These are phyloP conservation scores for Helichrysum umbraculigerum DNA, from an alignment of 129 eudicot genomes.

Conservation along the genomic window DNA sequence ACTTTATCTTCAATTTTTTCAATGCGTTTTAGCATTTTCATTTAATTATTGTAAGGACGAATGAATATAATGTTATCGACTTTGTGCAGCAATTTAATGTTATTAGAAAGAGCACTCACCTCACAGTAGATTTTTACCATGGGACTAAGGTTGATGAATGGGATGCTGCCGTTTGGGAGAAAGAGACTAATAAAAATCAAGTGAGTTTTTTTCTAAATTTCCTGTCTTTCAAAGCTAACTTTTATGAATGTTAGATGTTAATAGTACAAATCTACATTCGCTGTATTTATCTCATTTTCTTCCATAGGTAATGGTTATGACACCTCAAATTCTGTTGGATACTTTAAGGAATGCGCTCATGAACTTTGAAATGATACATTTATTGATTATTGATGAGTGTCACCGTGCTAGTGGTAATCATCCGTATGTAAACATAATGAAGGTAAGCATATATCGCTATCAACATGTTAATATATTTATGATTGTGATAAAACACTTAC, in stretches of 20 bases:
- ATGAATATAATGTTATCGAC: neutral
- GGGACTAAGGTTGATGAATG: slow-evolving; percentile 74
- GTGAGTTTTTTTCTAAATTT: slow-evolving; percentile 39
- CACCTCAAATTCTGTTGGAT: slow-evolving; percentile 83
- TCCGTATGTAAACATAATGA: slow-evolving; percentile 72
- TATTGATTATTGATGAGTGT: slow-evolving; percentile 77
- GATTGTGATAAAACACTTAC: neutral
- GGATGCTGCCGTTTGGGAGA: slow-evolving; percentile 59
- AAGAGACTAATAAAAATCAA: slow-evolving; percentile 45
- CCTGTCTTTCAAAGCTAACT: neutral
- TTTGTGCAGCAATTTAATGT: slow-evolving; percentile 59
- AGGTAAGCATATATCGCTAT: slow-evolving; percentile 44
- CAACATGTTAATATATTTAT: slow-evolving; percentile 1
- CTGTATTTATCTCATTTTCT: neutral
- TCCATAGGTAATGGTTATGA: slow-evolving; percentile 71
- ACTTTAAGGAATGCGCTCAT: slow-evolving; percentile 66
- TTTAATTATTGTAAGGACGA: neutral
- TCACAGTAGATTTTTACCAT: slow-evolving; percentile 56
- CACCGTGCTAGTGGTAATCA: slow-evolving; percentile 75
- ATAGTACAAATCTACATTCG: neutral
- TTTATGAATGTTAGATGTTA: neutral
- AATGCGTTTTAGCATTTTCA: neutral
- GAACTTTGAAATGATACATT: slow-evolving; percentile 44
- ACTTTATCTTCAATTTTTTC: neutral
- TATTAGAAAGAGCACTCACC: slow-evolving; percentile 49